Conservation (phyloP, 495 filamentous ascomycete genomes). For the Platismatia glauca region DNA sequence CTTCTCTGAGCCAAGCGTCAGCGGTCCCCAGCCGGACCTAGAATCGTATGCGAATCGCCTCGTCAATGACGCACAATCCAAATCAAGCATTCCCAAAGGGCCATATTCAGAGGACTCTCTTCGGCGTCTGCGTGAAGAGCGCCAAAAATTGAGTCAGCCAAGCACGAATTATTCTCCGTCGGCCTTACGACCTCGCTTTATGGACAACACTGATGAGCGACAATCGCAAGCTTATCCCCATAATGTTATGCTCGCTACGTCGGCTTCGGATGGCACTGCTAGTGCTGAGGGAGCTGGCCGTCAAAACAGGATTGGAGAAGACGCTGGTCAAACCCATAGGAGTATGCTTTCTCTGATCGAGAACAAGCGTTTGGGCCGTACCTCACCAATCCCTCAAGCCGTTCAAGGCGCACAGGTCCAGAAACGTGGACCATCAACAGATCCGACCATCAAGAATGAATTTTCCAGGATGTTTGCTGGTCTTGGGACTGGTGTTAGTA, state of each 20-base stretch:
- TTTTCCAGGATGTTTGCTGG: conserved; percentile 87
- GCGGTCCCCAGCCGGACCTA: conserved; percentile 3
- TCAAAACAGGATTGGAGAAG: conserved; percentile 51
- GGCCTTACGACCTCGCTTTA: conserved; percentile 5
- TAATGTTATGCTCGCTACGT: conserved; percentile 6
- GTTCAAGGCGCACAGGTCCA: conserved; percentile 85
- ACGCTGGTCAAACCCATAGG: conserved; percentile 37
- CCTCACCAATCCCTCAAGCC: conserved; percentile 82
- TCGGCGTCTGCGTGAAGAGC: conserved; percentile 16
- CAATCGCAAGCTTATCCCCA: conserved; percentile 3
- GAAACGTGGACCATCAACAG: conserved; percentile 60
- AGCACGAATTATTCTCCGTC: conserved; percentile 3
- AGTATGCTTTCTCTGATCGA: conserved; percentile 40
- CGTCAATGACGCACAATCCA: conserved; percentile 1
- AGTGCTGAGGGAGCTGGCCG: conserved; percentile 7
- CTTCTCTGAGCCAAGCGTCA: conserved; percentile 7
- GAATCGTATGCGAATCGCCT: conserved; percentile 6
- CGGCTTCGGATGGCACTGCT: conserved; percentile 10
- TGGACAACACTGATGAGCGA: conserved; percentile 10
- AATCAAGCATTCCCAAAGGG: conserved; percentile 12
- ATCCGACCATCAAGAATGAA: conserved; percentile 82
- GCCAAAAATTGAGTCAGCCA: conserved; percentile 7
- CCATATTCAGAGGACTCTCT: conserved; percentile 17
- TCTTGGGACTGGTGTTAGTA: conserved; percentile 74
- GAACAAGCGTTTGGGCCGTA: conserved; percentile 38